Conservation (phyloP, 2,329 filamentous ascomycete species). For the Fusarium sp. region DNA sequence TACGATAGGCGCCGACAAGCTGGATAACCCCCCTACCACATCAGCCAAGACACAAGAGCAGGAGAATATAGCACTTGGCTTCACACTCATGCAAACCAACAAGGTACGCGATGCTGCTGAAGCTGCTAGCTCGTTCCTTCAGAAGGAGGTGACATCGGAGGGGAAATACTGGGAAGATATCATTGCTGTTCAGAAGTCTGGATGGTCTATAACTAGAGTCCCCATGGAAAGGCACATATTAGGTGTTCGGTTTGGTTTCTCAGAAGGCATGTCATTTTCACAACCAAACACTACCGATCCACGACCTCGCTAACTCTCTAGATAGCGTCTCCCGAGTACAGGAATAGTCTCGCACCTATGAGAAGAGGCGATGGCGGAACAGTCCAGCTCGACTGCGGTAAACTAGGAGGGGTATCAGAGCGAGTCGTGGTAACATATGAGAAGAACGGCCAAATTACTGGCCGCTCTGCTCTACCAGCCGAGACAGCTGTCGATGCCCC, state of each 20-base stretch:
- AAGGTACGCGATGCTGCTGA: constrained; percentile 79
- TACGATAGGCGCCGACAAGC: constrained; percentile 76
- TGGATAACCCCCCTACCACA: constrained; percentile 70
- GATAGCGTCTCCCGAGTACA: constrained; percentile 67
- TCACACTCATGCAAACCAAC: constrained; percentile 82
- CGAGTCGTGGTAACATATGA: constrained; percentile 76
- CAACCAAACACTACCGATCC: not conserved
- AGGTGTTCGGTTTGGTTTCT: constrained; percentile 89
- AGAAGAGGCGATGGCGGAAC: constrained; percentile 79
- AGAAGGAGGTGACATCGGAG: constrained; percentile 82
- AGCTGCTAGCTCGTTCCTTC: constrained; percentile 76
- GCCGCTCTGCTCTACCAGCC: constrained; percentile 64
- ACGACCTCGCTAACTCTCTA: constrained; percentile 44
- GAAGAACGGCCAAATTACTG: constrained; percentile 67
- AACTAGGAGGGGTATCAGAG: constrained; percentile 63
- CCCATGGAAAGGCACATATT: constrained; percentile 79
- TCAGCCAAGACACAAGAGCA: constrained; percentile 67
- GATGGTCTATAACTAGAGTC: constrained; percentile 86
- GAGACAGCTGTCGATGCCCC: constrained; percentile 64
- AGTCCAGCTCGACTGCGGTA: constrained; percentile 77
- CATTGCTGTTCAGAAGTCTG: constrained; percentile 80
- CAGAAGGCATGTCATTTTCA: constrained; percentile 68
- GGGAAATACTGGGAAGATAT: constrained; percentile 91
- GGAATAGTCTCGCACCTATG: constrained; percentile 81
- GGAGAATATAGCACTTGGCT: constrained; percentile 72